Conservation (phyloP, 2,329 filamentous ascomycete genomes). For the Penicillium sp. region DNA sequence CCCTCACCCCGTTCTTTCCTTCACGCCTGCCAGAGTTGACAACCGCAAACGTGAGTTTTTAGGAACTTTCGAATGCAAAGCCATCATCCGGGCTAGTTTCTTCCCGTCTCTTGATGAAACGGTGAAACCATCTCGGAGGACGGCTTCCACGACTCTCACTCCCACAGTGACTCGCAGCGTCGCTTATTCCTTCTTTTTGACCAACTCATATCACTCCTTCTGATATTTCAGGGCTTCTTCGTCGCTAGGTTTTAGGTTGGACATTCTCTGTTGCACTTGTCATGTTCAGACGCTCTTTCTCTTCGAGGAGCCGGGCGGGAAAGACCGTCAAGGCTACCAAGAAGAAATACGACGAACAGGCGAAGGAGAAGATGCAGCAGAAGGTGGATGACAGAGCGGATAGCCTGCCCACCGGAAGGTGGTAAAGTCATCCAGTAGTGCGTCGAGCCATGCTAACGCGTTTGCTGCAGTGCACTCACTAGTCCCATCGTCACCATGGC, state of each 20-base stretch:
- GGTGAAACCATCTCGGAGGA: constrained; percentile 35
- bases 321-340: constrained; percentile 78
- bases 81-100: constrained; percentile 27
- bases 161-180: constrained; percentile 48
- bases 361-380: constrained; percentile 84
- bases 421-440: constrained; percentile 15
- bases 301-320: constrained; percentile 79
- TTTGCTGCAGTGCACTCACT: constrained; percentile 48
- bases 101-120: constrained; percentile 33
- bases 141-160: constrained; percentile 54
- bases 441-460: constrained; percentile 13
- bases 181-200: constrained; percentile 33
- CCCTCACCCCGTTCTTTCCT: constrained; percentile 45
- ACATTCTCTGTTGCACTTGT: constrained; percentile 46
- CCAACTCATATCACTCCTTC: constrained; percentile 42
- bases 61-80: constrained; percentile 51
- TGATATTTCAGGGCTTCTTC: constrained; percentile 38
- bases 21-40: constrained; percentile 47
- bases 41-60: constrained; percentile 32
- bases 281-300: constrained; percentile 94
- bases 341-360: constrained; percentile 73
- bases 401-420: constrained; percentile 54
- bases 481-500: constrained; percentile 82
- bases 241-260: constrained; percentile 41
- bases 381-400: constrained; percentile 74